These are phyloP conservation scores for Canna indica DNA, from an alignment of 176 grass and related monocot genomes.

Conservation along the genomic window DNA sequence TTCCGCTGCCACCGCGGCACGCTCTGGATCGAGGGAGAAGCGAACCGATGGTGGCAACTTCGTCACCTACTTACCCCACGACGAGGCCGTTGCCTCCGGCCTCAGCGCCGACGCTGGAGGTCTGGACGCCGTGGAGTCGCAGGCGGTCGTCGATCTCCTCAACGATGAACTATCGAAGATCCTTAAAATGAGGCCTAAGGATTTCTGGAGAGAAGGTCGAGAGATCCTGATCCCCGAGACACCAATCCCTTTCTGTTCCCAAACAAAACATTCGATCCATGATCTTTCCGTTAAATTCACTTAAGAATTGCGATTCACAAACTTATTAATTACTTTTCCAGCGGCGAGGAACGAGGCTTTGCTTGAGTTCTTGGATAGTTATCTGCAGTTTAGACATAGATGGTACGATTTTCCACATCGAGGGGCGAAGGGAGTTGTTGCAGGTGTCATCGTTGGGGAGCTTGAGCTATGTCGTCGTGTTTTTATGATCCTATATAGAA, in stretches of 20 bases:
- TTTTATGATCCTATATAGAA: conserved; percentile 92
- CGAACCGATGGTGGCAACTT: conserved; percentile 13
- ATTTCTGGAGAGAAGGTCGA: conserved; percentile 81
- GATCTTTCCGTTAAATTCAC: not conserved
- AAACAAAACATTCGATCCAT: not conserved
- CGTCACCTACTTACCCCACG: conserved; percentile 76
- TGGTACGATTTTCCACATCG: conserved; percentile 93
- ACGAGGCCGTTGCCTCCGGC: conserved; percentile 79
- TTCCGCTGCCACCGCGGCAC: not conserved
- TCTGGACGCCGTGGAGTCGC: conserved; percentile 75
- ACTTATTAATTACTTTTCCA: conserved; percentile 20
- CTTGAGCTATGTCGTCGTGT: conserved; percentile 79
- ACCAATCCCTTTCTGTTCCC: not conserved
- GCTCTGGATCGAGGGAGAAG: not conserved
- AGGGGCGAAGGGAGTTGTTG: conserved; percentile 42
- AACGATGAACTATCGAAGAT: conserved; percentile 56
- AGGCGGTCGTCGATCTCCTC: conserved; percentile 78
- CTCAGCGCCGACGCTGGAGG: conserved; percentile 51
- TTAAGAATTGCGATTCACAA: not conserved
- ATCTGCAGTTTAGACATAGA: conserved; percentile 79
- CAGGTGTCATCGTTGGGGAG: conserved; percentile 77
- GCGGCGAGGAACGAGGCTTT: conserved; percentile 65
- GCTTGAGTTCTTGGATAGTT: conserved; percentile 88
- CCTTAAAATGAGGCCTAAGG: conserved; percentile 50
- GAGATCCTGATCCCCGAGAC: not conserved